Percentiles rank a stretch among this genome's conserved stretches.
Evolutionary conservation across 2,329 filamentous ascomycete species (phyloP).

Genomic region (Fusarium nisikadoi): DNA sequence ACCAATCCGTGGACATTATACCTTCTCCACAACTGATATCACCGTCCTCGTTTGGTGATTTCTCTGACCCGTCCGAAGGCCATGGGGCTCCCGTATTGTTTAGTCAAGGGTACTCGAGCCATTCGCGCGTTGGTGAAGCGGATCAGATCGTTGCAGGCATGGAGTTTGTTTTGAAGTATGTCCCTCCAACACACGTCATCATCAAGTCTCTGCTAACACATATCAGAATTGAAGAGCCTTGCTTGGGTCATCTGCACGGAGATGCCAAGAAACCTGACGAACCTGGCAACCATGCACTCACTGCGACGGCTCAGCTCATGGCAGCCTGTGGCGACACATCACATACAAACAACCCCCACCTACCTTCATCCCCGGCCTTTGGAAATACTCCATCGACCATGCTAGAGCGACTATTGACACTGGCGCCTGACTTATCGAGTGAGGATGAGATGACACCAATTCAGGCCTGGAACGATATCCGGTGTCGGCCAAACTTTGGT

Average conservation of each 20-base stretch:
- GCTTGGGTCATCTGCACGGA: constrained; percentile 19
- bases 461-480: constrained; percentile 22
- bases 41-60: not conserved
- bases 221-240: constrained; percentile 19
- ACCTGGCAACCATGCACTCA: constrained; percentile 11
- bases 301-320: constrained; percentile 17
- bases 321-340: not conserved
- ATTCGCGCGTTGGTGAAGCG: constrained; percentile 1
- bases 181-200: too few relatives aligned
- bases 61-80: not conserved
- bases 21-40: constrained; percentile 17
- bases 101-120: not conserved
- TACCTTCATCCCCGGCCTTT: not conserved
- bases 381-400: not conserved
- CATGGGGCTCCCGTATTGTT: not conserved
- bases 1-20: not conserved
- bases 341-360: not conserved
- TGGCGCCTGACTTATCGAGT: constrained; percentile 9
- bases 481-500: constrained; percentile 13
- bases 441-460: constrained; percentile 25
- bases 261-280: constrained; percentile 13
- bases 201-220: not conserved
- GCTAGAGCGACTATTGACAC: constrained; percentile 6
- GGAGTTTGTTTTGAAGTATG: constrained; percentile 49
- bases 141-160: constrained; percentile 41